Conservation (phyloP, 2,329 filamentous ascomycete genomes). For the Trichoderma guizhouense region DNA sequence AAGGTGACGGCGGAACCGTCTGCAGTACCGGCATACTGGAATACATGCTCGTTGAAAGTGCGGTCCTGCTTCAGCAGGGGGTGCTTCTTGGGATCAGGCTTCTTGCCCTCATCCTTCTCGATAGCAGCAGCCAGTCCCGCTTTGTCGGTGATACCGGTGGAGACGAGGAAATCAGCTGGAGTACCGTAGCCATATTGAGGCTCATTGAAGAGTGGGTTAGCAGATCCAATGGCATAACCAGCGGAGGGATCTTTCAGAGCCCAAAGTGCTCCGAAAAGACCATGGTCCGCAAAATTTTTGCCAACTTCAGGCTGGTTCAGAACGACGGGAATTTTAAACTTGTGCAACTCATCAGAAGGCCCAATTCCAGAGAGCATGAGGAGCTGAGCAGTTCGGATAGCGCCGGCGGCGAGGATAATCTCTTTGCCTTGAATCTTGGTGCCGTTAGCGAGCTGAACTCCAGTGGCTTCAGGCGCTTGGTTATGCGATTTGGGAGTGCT, state of each 20-base stretch:
- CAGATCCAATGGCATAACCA: slow-evolving; percentile 33
- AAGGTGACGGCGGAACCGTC: slow-evolving; percentile 25
- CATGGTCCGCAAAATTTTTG: slow-evolving; percentile 36
- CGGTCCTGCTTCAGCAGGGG: slow-evolving; percentile 29
- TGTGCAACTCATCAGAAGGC: slow-evolving; percentile 35
- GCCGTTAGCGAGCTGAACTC: slow-evolving; percentile 27
- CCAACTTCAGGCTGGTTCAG: slow-evolving; percentile 41
- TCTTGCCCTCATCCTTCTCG: slow-evolving; percentile 32
- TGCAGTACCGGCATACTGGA: slow-evolving; percentile 23
- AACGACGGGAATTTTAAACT: slow-evolving; percentile 35
- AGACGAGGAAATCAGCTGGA: slow-evolving; percentile 38
- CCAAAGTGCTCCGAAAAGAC: slow-evolving; percentile 30
- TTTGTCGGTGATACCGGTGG: slow-evolving; percentile 25
- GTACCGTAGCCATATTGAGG: slow-evolving; percentile 36
- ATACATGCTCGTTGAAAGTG: slow-evolving; percentile 22
- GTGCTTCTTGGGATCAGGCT: slow-evolving; percentile 30
- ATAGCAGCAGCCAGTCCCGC: slow-evolving; percentile 32
- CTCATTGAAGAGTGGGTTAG: slow-evolving; percentile 34
- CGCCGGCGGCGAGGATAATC: slow-evolving; percentile 48
- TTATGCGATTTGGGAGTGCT: neutral
- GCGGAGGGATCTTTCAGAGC: slow-evolving; percentile 32
- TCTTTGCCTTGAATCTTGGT: slow-evolving; percentile 28
- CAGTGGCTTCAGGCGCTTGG: slow-evolving; percentile 13
- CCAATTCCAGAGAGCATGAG: slow-evolving; percentile 51
- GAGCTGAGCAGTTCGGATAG: slow-evolving; percentile 49